Conservation (phyloP, 1,284 basidiomycete species). For the Mixia osmundae region DNA sequence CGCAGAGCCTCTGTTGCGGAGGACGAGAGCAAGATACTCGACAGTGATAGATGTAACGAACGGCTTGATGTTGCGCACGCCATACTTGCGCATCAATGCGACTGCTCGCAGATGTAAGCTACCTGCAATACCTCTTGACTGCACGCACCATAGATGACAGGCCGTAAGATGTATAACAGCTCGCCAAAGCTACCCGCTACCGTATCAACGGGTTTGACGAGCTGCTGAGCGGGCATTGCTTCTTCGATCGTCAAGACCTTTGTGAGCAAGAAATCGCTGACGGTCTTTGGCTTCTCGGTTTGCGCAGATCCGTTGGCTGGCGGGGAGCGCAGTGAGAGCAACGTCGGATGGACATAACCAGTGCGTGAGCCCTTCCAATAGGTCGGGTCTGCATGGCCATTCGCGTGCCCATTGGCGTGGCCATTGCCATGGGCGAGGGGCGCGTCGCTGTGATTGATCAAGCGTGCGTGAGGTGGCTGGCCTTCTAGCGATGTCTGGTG, state of each 20-base stretch:
- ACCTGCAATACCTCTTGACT: neutral
- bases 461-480: too few relatives aligned
- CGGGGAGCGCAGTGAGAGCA: constrained; percentile 7
- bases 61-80: constrained; percentile 16
- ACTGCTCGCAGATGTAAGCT: neutral
- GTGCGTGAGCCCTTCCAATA: constrained; percentile 16
- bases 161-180: constrained; percentile 19
- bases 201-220: constrained; percentile 14
- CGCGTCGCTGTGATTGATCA: neutral
- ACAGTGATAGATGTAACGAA: constrained; percentile 19
- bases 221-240: constrained; percentile 16
- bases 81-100: constrained; percentile 10
- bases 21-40: constrained; percentile 16
- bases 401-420: neutral
- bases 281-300: constrained; percentile 13
- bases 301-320: constrained; percentile 3
- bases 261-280: constrained; percentile 15
- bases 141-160: constrained; percentile 19
- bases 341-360: constrained; percentile 12
- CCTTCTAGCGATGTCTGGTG: constrained; percentile 2
- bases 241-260: constrained; percentile 18
- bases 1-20: constrained; percentile 8
- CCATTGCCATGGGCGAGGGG: neutral
- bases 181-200: constrained; percentile 15
- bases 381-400: constrained; percentile 3